Evolutionary conservation across 2,329 filamentous ascomycete genomes (phyloP), one percentile per base, ranked within the genome.

Genomic region (Calcarisporium arbuscula): DNA sequence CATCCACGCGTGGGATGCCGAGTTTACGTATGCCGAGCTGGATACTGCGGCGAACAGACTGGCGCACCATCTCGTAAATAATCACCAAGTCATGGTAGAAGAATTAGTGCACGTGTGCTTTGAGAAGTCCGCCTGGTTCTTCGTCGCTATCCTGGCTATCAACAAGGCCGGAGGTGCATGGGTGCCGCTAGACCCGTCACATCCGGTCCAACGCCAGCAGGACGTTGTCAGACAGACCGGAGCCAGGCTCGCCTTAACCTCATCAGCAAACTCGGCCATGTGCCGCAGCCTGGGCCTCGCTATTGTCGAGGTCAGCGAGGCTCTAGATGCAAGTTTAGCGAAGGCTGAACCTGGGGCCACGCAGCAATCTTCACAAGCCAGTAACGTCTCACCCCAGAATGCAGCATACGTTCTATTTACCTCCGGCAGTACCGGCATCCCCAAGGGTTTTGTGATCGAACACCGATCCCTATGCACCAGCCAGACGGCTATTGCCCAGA

Each of bases 61-160:
- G 19, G 37, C 32, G 2, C 28, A 39, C 10, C n/a, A 36, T 36
- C 35, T 42, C 12, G 22, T 37, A 6, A 30, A 40, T 4, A 12
- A n/a, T 5, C 30, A 31, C 26, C 30, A 28, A 3, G 37, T 42
- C 23, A 20, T 20, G 19, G 22, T 33, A 2, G 25, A 31, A 10
- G 40, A 42, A 17, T 28, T 41, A 7, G 42, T 57, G 0, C 48
- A 50, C 7, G 29, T 58, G 0, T 55, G 49, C 29, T 54, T 56
- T 12, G 51, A 54, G 20, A 58, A 57, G 30, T 53, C 48, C 1
- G 32, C 35, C 4, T 49, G 45, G 45, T 37, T 42, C 16, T 35
- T 47, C 4, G 46, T 49, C 18, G 30, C 43, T 11, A 40, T 43
- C 12, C 21, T 49, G 2, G 46, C 43, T 4, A 35, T 49, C 8